Conservation (phyloP, 306 rosid species). For the Pterocarpus santalinus region DNA sequence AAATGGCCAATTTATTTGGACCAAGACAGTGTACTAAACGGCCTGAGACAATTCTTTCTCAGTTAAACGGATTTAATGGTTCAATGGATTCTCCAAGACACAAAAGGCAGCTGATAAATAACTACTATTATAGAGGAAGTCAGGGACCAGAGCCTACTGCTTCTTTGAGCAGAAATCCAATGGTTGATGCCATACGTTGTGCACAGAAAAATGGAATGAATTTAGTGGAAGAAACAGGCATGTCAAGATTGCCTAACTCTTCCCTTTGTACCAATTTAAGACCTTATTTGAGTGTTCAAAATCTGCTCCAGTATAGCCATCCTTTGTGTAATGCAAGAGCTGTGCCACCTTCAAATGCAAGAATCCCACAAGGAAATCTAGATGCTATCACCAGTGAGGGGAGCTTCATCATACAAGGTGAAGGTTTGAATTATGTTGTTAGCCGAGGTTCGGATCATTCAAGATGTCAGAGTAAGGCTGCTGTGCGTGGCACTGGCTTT, state of each 20-base stretch:
- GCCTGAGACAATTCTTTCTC: slow-evolving; percentile 39
- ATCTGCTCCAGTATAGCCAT: slow-evolving; percentile 22
- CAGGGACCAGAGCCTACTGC: slow-evolving; percentile 29
- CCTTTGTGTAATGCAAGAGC: slow-evolving; percentile 48
- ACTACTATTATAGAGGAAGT: slow-evolving; percentile 43
- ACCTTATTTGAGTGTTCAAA: slow-evolving; percentile 47
- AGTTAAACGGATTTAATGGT: slow-evolving; percentile 42
- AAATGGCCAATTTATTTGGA: slow-evolving; percentile 44
- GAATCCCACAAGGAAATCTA: slow-evolving; percentile 45
- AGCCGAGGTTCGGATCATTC: slow-evolving; percentile 46
- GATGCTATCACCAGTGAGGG: slow-evolving; percentile 59
- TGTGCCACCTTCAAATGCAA: slow-evolving; percentile 46
- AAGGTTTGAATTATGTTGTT: slow-evolving; percentile 55
- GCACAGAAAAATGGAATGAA: slow-evolving; percentile 28
- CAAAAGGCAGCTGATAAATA: slow-evolving; percentile 45
- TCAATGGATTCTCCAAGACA: slow-evolving; percentile 49
- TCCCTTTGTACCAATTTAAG: slow-evolving; percentile 35
- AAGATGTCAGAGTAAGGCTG: slow-evolving; percentile 49
- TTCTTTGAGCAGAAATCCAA: slow-evolving; percentile 46
- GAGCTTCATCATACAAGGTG: slow-evolving; percentile 66
- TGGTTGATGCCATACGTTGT: slow-evolving; percentile 39
- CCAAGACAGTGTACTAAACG: slow-evolving; percentile 11
- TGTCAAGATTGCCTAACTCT: slow-evolving; percentile 41
- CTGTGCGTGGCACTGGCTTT: slow-evolving; percentile 22
- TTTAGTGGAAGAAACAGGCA: slow-evolving; percentile 44